Percentiles rank a stretch among this genome's conserved stretches.
phyloP scores from a whole-genome alignment of 1,284 basidiomycete species.

The Xerocomus amazonicus region DNA sequence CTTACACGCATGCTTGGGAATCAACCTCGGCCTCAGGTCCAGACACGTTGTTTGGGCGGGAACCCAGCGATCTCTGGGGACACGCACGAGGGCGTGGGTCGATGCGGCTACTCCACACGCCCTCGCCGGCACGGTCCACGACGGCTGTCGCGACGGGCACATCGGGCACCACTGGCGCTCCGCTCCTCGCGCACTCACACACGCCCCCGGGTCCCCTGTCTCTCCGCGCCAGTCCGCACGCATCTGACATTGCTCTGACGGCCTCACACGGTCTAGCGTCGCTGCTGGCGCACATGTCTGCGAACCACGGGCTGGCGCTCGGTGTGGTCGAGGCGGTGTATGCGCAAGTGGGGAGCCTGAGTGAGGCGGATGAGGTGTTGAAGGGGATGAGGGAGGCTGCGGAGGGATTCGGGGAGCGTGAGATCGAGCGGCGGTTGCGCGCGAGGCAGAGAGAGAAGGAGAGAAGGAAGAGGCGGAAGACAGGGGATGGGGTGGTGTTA shows the following conservation, averaged over 20 bases:
- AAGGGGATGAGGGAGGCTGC: slow-evolving; percentile 28
- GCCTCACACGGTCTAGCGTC: slow-evolving; percentile 19
- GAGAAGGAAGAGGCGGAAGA: too few relatives aligned
- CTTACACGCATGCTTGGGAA: background rate
- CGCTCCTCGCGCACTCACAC: too few relatives aligned
- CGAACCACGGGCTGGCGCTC: slow-evolving; percentile 23
- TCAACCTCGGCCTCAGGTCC: too few relatives aligned
- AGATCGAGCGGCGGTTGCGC: slow-evolving; percentile 8
- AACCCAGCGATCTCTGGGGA: background rate
- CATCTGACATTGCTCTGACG: slow-evolving; percentile 15
- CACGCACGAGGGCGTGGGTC: background rate
- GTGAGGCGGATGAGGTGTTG: slow-evolving; percentile 28
- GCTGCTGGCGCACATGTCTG: slow-evolving; percentile 24
- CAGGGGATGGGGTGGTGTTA: too few relatives aligned
- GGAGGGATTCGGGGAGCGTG: slow-evolving; percentile 17
- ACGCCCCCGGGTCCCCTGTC: too few relatives aligned
- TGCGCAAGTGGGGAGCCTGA: slow-evolving; percentile 11
- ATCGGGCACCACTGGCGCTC: background rate
- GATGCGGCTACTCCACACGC: background rate
- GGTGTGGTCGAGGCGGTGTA: slow-evolving; percentile 28
- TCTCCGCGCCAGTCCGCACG: slow-evolving; percentile 13
- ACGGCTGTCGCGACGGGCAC: background rate
- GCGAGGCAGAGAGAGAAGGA: slow-evolving; percentile 2
- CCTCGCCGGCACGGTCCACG: slow-evolving; percentile 4
- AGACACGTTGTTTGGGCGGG: slow-evolving; percentile 5